These are phyloP conservation scores for Solanum chilense DNA, from an alignment of 257 asterid genomes.

Conservation along the genomic window DNA sequence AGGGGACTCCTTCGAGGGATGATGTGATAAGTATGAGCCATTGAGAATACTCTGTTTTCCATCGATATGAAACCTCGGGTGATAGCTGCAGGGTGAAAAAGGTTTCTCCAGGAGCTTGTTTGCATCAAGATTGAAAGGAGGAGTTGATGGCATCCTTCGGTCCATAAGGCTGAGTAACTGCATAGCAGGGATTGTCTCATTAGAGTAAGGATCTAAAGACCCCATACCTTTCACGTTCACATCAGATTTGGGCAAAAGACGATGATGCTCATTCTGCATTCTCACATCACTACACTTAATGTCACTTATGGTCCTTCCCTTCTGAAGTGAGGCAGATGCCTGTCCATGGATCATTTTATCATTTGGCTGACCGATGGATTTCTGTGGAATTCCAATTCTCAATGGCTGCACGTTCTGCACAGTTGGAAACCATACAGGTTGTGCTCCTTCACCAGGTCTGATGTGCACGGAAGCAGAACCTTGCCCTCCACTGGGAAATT, in stretches of 20 bases:
- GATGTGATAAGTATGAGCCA: constrained; percentile 21
- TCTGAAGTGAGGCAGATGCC: constrained; percentile 3
- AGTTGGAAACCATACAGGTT: constrained; percentile 3
- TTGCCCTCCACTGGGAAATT: constrained; percentile 14
- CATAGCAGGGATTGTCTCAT: constrained; percentile 74
- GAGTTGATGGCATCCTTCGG: constrained; percentile 18
- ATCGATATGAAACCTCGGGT: constrained; percentile 28
- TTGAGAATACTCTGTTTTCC: constrained; percentile 22
- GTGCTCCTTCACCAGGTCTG: constrained; percentile 13
- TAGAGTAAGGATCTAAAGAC: constrained; percentile 37
- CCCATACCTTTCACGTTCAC: constrained; percentile 6
- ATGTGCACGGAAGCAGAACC: constrained; percentile 22
- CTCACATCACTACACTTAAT: constrained; percentile 15
- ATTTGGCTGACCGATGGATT: constrained; percentile 13
- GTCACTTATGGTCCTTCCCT: constrained; percentile 28
- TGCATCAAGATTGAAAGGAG: constrained; percentile 17
- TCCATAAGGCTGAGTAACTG: constrained; percentile 73
- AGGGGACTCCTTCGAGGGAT: constrained; percentile 16
- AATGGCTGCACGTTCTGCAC: neutral
- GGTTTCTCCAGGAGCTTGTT: constrained; percentile 26
- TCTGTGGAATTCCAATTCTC: constrained; percentile 18
- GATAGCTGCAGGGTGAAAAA: constrained; percentile 24
- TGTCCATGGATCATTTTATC: neutral
- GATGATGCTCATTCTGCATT: constrained; percentile 1
- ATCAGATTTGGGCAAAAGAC: neutral